Base-by-base conservation (phyloP, 2,329 filamentous ascomycete genomes). In the Beauveria sp. region DNA sequence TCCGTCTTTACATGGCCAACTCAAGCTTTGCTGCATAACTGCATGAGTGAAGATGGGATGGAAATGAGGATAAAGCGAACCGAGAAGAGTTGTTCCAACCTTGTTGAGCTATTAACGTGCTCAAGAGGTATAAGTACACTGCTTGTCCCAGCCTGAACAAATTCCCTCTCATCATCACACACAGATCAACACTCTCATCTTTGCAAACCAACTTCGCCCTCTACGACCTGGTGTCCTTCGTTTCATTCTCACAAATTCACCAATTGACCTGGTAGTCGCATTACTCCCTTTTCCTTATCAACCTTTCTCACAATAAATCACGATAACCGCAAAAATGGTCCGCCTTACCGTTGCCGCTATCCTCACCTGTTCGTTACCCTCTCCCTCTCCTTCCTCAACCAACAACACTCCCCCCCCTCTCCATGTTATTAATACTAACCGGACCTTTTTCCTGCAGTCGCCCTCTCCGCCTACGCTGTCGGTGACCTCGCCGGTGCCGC, bases 281-380 rank as follows among this genome's bases (percentile, higher is more conserved):
- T 2, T 26, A n/a, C 4, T 26, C 24, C 3, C 2, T 31, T 48
- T 51, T 56, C 55, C 24, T 1, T 4, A 16, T 61, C 49, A 26
- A 42, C n/a, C 24, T 49, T 16, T 50, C 34, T 24, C 49, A 28
- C 16, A 6, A 34, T 4, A 12, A 50, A 48, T 7, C 49, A 61
- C 49, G 34, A 34, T 6, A 43, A 52, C 48, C 24, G 63, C 42
- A 80, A 84, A 66, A 61, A 69, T 69, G 66, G 66, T 70, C 56
- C 68, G 65, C 65, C 66, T 70, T 61, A 53, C 66, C 46, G 56
- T 68, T 61, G 64, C 66, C 60, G 52, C 66, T 42, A 50, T 68
- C 60, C 62, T 69, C 57, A 62, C 67, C 50, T 63, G 69, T 70
- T 63, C 63, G 69, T 67, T 34, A 34, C 10, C 18, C 14, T 18